Percentiles rank a stretch among this genome's conserved stretches.
These are phyloP conservation scores for Earliella scabrosa DNA, from an alignment of 1,284 basidiomycete genomes.

Conservation along the genomic window DNA sequence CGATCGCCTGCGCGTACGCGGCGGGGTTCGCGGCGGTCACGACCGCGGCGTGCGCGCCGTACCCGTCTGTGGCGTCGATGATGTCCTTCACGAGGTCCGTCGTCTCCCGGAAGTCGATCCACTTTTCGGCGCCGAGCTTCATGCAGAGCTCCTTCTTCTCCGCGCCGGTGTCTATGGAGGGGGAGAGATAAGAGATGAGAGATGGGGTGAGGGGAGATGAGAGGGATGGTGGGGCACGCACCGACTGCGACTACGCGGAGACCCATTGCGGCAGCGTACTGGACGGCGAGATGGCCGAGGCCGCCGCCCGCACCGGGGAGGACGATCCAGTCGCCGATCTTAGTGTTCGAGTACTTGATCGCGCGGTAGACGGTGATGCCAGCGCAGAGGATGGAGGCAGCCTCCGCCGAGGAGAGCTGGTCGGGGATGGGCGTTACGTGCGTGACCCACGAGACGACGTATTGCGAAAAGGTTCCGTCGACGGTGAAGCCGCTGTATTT, in stretches of 20 bases:
- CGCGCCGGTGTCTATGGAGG: constrained; percentile 66
- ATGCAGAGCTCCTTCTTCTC: constrained; percentile 76
- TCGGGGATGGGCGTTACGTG: constrained; percentile 79
- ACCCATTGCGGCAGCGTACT: constrained; percentile 79
- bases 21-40: constrained; percentile 63
- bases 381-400: constrained; percentile 85
- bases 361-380: constrained; percentile 87
- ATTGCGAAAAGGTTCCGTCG: constrained; percentile 87
- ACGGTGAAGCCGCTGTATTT: constrained; percentile 75
- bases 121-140: constrained; percentile 76
- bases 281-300: constrained; percentile 75
- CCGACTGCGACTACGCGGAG: constrained; percentile 83
- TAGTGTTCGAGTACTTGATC: constrained; percentile 74
- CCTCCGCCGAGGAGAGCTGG: constrained; percentile 63
- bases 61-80: constrained; percentile 66
- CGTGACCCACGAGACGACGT: constrained; percentile 49
- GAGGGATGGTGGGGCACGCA: constrained; percentile 27
- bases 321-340: constrained; percentile 81
- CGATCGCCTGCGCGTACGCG: constrained; percentile 76
- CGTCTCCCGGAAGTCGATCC: constrained; percentile 78
- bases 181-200: background rate
- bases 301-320: constrained; percentile 82
- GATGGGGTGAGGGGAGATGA: background rate
- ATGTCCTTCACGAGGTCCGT: constrained; percentile 67
- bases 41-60: constrained; percentile 77